A percentile compares a stretch with the other conserved stretches of the same genome.
These are phyloP conservation scores for Astrothelium subdiscretum DNA, from an alignment of 495 filamentous ascomycete species.

Conservation along the genomic window DNA sequence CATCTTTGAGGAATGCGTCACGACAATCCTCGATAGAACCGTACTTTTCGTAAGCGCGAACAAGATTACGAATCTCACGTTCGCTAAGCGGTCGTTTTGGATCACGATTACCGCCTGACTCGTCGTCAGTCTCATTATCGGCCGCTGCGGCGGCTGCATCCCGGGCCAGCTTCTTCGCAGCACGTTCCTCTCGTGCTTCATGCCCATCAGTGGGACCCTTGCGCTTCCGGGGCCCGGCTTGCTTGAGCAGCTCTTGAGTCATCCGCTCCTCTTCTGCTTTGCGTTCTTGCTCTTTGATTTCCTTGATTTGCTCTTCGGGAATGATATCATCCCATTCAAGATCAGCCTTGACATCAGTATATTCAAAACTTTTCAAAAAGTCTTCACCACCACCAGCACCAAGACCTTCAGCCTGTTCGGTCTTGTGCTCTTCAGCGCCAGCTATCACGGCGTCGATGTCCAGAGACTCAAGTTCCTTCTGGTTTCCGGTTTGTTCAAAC, in stretches of 20 bases:
- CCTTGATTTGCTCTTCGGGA: slow-evolving; percentile 78
- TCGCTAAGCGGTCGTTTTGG: slow-evolving; percentile 76
- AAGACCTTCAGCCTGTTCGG: slow-evolving; percentile 77
- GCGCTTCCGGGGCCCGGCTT: slow-evolving; percentile 77
- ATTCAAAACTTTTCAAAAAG: slow-evolving; percentile 79
- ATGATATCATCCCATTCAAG: slow-evolving; percentile 97
- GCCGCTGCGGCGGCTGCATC: slow-evolving; percentile 43
- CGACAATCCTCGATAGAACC: slow-evolving; percentile 77
- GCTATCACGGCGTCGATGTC: slow-evolving; percentile 95
- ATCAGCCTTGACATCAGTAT: slow-evolving; percentile 87
- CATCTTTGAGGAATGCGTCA: slow-evolving; percentile 75
- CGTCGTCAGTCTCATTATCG: slow-evolving; percentile 45
- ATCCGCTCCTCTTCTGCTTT: slow-evolving; percentile 71
- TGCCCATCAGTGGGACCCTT: slow-evolving; percentile 56
- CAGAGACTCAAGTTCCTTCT: slow-evolving; percentile 92
- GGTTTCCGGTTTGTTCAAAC: slow-evolving; percentile 94
- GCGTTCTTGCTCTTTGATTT: slow-evolving; percentile 80
- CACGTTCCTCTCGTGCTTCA: slow-evolving; percentile 67
- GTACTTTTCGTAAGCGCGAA: slow-evolving; percentile 74
- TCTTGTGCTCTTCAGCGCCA: slow-evolving; percentile 91
- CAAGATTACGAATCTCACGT: slow-evolving; percentile 84
- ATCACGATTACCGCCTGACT: slow-evolving; percentile 48
- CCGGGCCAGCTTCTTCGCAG: slow-evolving; percentile 83
- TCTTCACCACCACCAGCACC: slow-evolving; percentile 88
- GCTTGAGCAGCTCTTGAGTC: slow-evolving; percentile 68